Evolutionary conservation across 768 basidiomycete species (phyloP), one percentile per base, ranked within the genome.

Genomic region (Tricholoma saponaceum): DNA sequence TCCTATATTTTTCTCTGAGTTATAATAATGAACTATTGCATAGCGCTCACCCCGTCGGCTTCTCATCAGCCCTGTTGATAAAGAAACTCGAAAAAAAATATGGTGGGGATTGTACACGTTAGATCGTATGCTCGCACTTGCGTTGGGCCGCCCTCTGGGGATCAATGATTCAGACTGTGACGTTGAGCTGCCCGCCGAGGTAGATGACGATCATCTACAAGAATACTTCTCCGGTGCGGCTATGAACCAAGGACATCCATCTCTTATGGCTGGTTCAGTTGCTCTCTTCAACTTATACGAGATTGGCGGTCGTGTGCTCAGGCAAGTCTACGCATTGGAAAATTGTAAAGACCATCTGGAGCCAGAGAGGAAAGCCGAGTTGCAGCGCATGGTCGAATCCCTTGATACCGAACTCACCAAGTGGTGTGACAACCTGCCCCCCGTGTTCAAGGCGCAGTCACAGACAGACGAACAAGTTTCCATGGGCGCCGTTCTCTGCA

Each of bases 101-200:
- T 95, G 94, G 94, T 95, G 94, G 92, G 86, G 89, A 43, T 90
- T 95, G 25, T 96, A 96, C 66, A 86, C 86, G 23, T 77, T 96
- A 51, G 94, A 91, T 70, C 86, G 92, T 51, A 94, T 95, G 90
- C 86, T 96, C 18, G 94, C 94, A 22, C 83, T 95, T 53, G 87
- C 92, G 13, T 79, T 96, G 13, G 94, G 94, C 49, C 83, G 94
- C 9, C 94, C 94, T 2, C 81, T 95, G 55, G 94, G 92, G 25
- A 79, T 93, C 60, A 91, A 94, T 64, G 94, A 96, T 71, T 78
- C 85, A 10, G 94, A 96, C 69, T 94, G 93, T 65, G 94, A 96
- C 67, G 89, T 91, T 30, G 92, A 95, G 68, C 75, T 87, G 52
- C 94, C 94, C 4, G 80, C 87, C 35, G 86, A 89, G 57, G 79